Base-by-base conservation (phyloP, 2,329 filamentous ascomycete genomes). In the Teratosphaeria destructans region DNA sequence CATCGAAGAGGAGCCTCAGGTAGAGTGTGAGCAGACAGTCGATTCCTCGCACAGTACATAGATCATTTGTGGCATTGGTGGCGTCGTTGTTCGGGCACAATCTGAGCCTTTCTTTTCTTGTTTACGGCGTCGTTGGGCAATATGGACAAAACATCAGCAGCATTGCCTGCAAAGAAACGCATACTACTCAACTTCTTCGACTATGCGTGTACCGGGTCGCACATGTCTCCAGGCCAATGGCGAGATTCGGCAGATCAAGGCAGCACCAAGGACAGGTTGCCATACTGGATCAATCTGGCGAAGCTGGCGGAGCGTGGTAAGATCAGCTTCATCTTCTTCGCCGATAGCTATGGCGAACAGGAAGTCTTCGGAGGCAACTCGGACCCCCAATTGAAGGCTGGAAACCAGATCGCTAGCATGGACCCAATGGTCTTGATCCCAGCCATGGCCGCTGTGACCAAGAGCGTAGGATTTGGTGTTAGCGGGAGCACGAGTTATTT, bases 401-500 rank as follows among this genome's bases (percentile, higher is more conserved):
- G 84, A 86, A 0, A 83, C 88, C n/a, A 87, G 86, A 32, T 53
- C 52, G 52, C 52, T 53, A 26, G 32, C 19, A 26, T 37, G 61
- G 54, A 56, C 19, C 29, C 34, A 27, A 23, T 56, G 16, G 27
- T 35, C 3, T 27, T 52, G n/a, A 35, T 54, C 29, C 19, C 27
- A n/a, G 37, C 49, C 14, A 54, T 54, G 37, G 47, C 52, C 11
- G 16, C 57, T 54, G 52, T 53, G 29, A 53, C 52, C 52, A 27
- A 26, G 23, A 27, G 16, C 12, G 16, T 89, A n/a, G 83, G 81
- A 0, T 88, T 89, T 61, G 85, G 85, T 0, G 82, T 88, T 1
- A 88, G 86, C 0, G 80, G 85, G 0, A 81, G 82, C 1, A 87
- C 85, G 0, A 87, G 84, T 0, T 89, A 88, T 62, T 85, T 88